Evolutionary conservation across 345 rosid species (phyloP), one percentile per base, ranked within the genome.

Genomic region (Lumnitzera littorea): DNA sequence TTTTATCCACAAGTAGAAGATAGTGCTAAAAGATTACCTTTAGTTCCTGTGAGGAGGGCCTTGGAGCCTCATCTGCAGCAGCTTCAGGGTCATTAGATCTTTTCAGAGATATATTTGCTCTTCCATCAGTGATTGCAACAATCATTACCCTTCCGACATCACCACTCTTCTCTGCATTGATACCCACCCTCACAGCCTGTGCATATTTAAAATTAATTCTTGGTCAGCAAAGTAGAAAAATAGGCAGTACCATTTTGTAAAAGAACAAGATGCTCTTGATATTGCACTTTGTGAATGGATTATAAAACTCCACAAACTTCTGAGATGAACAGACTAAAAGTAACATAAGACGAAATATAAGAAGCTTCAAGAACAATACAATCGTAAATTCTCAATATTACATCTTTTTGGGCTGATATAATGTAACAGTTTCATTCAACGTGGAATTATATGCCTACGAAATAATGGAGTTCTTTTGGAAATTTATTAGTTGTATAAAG

Each of bases 81-180:
- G 78, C 79, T 65, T 84, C 96, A 3, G 98, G 97, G 73, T 92
- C 98, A 14, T 68, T 85, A 51, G 98, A 87, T 78, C 90, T 80
- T 82, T 92, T 92, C 65, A 92, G 68, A 11, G 98, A 85, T 51
- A 89, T 87, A 67, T 92, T 92, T 59, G 96, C 97, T 82, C 98
- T 79, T 24, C 98, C 98, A 61, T 92, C 95, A 0, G 98, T 92
- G 64, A 92, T 78, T 61, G 91, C 97, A 51, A 92, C 96, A 23
- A 92, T 92, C 98, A 89, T 89, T 71, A 92, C 62, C 6, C 96
- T 96, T 47, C 98, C 97, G 15, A 92, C 96, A 67, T 92, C 97
- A 65, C 97, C 96, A 57, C 96, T 87, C 83, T 89, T 92, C 80
- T 92, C 98, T 53, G 98, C 97, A 76, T 89, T 92, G 29, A 92